Percentiles rank a stretch among this genome's conserved stretches.
Conservation (phyloP, 768 basidiomycete genomes). For the Sarcodon sp. region DNA sequence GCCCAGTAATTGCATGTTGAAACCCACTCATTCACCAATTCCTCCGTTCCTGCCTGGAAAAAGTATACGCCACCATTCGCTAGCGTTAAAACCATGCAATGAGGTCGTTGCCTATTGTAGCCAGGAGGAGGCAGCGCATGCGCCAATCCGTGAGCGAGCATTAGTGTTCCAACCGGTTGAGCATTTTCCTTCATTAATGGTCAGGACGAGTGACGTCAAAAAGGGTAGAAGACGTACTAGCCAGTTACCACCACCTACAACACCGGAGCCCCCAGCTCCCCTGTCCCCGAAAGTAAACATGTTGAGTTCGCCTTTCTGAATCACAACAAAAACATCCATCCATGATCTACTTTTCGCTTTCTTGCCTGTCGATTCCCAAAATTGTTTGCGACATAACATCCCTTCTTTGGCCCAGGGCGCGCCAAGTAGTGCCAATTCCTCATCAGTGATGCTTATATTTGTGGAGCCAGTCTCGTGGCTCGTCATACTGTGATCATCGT, state of each 20-base stretch:
- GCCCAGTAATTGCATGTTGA: conserved; percentile 99
- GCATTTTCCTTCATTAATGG: conserved; percentile 63
- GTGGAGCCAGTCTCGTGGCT: conserved; percentile 58
- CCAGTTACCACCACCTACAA: conserved; percentile 97
- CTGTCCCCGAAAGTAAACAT: conserved; percentile 92
- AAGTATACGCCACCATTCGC: conserved; percentile 88
- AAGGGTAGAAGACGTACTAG: conserved; percentile 50
- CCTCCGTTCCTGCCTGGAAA: conserved; percentile 97
- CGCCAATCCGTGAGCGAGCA: conserved; percentile 79
- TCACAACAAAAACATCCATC: conserved; percentile 94
- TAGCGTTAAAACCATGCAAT: conserved; percentile 90
- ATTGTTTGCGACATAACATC: conserved; percentile 88
- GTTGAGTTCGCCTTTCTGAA: conserved; percentile 85
- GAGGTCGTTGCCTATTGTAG: conserved; percentile 80
- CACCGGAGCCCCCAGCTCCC: conserved; percentile 42
- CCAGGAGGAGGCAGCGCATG: conserved; percentile 85
- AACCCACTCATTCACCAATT: conserved; percentile 98
- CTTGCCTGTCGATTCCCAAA: conserved; percentile 79
- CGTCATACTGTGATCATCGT: conserved; percentile 64
- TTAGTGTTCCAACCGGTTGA: conserved; percentile 65
- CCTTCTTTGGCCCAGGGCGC: conserved; percentile 99
- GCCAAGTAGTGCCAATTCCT: conserved; percentile 89
- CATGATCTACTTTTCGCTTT: conserved; percentile 82
- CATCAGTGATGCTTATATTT: conserved; percentile 81
- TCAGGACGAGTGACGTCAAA: conserved; percentile 2